Evolutionary conservation across 108 stramenopile species (phyloP).

Genomic region (Conticribra guillardii): DNA sequence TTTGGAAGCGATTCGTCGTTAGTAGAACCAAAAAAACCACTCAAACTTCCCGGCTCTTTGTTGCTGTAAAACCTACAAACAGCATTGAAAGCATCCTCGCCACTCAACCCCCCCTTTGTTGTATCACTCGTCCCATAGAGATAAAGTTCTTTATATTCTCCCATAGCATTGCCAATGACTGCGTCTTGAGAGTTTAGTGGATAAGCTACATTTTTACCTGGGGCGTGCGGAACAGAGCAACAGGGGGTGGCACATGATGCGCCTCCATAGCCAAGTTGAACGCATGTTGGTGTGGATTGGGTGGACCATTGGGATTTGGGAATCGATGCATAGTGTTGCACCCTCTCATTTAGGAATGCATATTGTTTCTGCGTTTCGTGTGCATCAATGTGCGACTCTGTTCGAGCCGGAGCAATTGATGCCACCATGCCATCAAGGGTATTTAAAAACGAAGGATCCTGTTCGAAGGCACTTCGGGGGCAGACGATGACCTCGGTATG

Average conservation of each 20-base stretch:
- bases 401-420: conserved; percentile 10
- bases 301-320: conserved; percentile 23
- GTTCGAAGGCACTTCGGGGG: conserved; percentile 19
- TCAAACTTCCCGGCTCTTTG: no score
- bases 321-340: conserved; percentile 17
- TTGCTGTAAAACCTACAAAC: conserved; percentile 16
- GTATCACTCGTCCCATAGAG: conserved; percentile 32
- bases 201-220: conserved; percentile 31
- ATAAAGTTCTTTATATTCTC: conserved; percentile 38
- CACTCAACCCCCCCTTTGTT: conserved; percentile 8
- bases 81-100: conserved; percentile 32
- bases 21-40: conserved; percentile 29
- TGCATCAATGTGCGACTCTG: background rate
- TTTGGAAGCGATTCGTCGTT: conserved; percentile 25
- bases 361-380: no score
- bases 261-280: conserved; percentile 42
- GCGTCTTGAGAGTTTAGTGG: conserved; percentile 39
- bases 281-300: conserved; percentile 27
- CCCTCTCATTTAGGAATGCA: background rate
- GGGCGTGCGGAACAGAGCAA: conserved; percentile 41
- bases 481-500: conserved; percentile 55
- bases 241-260: conserved; percentile 27
- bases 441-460: conserved; percentile 20
- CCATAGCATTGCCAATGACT: conserved; percentile 52
- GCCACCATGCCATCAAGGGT: conserved; percentile 24